These are phyloP conservation scores for Calonectria montana DNA, from an alignment of 2,329 filamentous ascomycete genomes.

Conservation along the genomic window DNA sequence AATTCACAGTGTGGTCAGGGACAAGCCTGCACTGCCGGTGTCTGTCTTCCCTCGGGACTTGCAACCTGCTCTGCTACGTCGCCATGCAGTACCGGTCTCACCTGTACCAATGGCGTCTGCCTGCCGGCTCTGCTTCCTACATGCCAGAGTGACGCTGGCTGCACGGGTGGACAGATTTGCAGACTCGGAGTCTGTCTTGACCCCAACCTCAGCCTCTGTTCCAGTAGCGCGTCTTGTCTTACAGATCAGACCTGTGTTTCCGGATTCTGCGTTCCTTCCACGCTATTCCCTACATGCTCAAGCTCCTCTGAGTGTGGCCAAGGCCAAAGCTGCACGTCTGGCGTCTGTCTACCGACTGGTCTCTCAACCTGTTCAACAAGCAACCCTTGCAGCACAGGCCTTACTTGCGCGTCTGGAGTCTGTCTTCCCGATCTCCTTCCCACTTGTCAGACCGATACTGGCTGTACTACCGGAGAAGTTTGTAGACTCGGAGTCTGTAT, in stretches of 20 bases:
- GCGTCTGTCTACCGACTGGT: neutral
- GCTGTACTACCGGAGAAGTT: neutral
- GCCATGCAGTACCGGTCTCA: neutral
- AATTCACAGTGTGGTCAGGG: neutral
- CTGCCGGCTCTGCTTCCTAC: neutral
- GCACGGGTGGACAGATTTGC: neutral
- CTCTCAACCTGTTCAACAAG: neutral
- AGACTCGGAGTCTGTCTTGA: constrained; percentile 1
- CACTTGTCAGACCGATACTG: neutral
- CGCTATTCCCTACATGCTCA: neutral
- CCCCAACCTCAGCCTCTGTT: neutral
- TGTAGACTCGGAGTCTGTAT: constrained; percentile 6
- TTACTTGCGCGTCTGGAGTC: neutral
- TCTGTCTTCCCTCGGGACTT: neutral
- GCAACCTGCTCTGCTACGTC: neutral
- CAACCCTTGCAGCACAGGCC: neutral
- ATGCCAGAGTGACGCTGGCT: neutral
- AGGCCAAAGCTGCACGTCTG: neutral
- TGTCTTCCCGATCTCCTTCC: neutral
- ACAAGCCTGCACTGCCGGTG: neutral
- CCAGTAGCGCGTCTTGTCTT: neutral
- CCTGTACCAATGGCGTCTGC: constrained; percentile 1
- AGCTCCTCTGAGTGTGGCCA: neutral
- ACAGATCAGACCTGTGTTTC: neutral
- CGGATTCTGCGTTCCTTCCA: neutral